Evolutionary conservation across 2,329 filamentous ascomycete species (phyloP).

Genomic region (Colletotrichum higginsianum): DNA sequence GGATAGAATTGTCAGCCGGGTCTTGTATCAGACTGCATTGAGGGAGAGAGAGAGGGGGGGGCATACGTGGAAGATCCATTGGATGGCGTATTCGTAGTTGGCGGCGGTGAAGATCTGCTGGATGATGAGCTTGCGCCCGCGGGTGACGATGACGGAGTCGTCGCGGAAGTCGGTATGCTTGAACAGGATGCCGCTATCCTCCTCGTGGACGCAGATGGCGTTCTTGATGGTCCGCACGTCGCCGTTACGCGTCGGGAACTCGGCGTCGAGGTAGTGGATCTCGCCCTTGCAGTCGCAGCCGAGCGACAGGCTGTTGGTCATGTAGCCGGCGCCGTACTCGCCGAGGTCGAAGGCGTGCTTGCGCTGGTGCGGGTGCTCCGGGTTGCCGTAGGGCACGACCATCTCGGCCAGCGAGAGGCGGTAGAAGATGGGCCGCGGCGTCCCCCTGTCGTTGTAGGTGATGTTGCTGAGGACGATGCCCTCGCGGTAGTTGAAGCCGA

Average conservation of each 20-base stretch:
- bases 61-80: conserved; percentile 83
- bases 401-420: conserved; percentile 91
- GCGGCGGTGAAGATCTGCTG: conserved; percentile 96
- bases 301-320: conserved; percentile 83
- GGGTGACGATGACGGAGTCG: conserved; percentile 87
- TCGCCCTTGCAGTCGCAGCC: conserved; percentile 91
- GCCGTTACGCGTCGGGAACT: conserved; percentile 85
- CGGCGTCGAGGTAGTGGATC: conserved; percentile 92
- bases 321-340: conserved; percentile 86
- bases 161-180: conserved; percentile 97
- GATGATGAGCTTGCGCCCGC: conserved; percentile 87
- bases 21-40: not conserved
- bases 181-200: conserved; percentile 92
- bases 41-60: rapidly evolving
- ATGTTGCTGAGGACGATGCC: conserved; percentile 93
- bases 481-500: conserved; percentile 96
- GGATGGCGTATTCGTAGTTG: conserved; percentile 88
- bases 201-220: conserved; percentile 95
- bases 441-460: conserved; percentile 88
- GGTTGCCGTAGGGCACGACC: conserved; percentile 92
- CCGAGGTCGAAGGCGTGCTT: conserved; percentile 88
- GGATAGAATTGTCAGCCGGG: conserved; percentile 41
- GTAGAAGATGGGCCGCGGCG: conserved; percentile 85
- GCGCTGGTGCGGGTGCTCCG: conserved; percentile 83
- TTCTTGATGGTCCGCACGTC: conserved; percentile 89